A percentile compares a stretch with the other conserved stretches of the same genome.
Conservation (phyloP, 768 basidiomycete genomes). For the Hypholoma fasciculare region DNA sequence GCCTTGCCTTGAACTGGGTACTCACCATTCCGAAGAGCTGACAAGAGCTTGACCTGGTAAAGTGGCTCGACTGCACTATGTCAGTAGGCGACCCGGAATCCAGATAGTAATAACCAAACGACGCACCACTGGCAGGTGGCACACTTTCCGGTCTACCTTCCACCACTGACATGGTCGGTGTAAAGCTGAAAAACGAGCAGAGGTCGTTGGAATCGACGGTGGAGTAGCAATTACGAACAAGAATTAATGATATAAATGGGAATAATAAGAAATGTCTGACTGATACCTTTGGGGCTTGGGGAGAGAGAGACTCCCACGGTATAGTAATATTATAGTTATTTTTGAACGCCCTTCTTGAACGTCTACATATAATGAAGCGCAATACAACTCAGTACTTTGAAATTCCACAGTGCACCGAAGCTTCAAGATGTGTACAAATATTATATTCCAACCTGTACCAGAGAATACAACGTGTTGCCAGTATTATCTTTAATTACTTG, state of each 20-base stretch:
- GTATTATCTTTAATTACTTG: too few species aligned
- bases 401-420: too few species aligned
- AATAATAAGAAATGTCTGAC: not conserved
- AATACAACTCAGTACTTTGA: too few species aligned
- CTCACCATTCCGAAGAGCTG: slow-evolving; percentile 63
- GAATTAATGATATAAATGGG: not conserved
- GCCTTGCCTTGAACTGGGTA: not conserved
- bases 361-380: too few species aligned
- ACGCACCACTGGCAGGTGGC: not conserved
- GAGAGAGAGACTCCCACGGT: not conserved
- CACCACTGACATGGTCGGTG: not conserved
- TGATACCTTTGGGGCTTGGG: not conserved
- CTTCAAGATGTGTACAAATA: too few species aligned
- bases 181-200: not conserved
- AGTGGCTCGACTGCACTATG: slow-evolving; percentile 39
- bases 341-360: too few species aligned
- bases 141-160: not conserved
- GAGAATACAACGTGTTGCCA: too few species aligned
- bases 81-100: not conserved
- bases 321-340: too few species aligned
- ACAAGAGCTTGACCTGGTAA: slow-evolving; percentile 64
- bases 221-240: not conserved
- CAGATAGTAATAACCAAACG: not conserved
- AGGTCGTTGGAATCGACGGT: too few species aligned
- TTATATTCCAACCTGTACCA: too few species aligned